Evolutionary conservation across 768 basidiomycete genomes (phyloP), one percentile per base, ranked within the genome.

Genomic region (Paxillus ammoniavirescens): DNA sequence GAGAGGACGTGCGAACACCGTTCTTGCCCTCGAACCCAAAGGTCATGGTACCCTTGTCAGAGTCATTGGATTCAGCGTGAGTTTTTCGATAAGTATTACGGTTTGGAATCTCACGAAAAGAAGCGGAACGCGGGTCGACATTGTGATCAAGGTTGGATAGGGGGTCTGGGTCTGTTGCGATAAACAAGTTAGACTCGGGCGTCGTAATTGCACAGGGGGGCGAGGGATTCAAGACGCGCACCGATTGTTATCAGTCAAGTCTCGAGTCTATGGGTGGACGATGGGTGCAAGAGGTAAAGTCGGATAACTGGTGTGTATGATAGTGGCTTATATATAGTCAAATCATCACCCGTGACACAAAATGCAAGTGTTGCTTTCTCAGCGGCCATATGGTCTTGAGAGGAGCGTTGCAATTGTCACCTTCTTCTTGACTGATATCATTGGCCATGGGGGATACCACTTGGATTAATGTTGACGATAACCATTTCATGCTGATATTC

Each of bases 21-120:
- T 71, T 74, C 64, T 71, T 73, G 6, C 75, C 75, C 23, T 72
- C 54, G 35, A 64, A 69, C 30, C 79, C 77, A 23, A 81, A 58
- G 40, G 74, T 79, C 73, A 77, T 77, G 2, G 80, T 77, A n/a
- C 80, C 78, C 77, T 79, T 41, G 5, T 21, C 9, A 57, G 17
- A 4, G 6, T 8, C 5, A 36, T 52, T 9, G 42, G 36, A 42
- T 23, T 10, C 40, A 21, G 21, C 21, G 36, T 37, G 36, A 3
- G 30, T 38, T 6, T 14, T 5, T 5, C 13, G 41, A 33, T 5
- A 15, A 23, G 8, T 35, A 15, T 17, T 12, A 15, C 2, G 17
- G 12, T 41, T 13, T 13, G 5, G 30, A 23, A 41, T 23, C 66
- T 21, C 47, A 66, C 65, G 43, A 66, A 65, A 53, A 68, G 50